phyloP scores from a whole-genome alignment of 192 early-diverging fungal genomes.

The Backusella macrospora region DNA sequence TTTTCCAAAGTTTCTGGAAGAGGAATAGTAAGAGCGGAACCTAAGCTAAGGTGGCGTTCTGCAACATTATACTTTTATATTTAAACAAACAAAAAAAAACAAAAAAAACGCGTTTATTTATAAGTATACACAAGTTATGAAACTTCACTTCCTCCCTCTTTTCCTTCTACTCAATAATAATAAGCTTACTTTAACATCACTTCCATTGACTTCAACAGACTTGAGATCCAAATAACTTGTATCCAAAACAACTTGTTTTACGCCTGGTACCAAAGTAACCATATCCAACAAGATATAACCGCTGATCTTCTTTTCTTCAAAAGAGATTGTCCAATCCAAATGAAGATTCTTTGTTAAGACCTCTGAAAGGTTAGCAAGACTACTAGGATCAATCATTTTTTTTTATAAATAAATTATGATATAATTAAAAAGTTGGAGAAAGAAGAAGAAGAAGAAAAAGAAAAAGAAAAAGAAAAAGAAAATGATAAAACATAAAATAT shows the following conservation, averaged over 20 bases:
- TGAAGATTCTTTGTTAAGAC: constrained; percentile 74
- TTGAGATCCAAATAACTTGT: constrained; percentile 63
- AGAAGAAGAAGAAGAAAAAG: background rate
- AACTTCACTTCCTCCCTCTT: too few species aligned
- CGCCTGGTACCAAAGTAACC: constrained; percentile 52
- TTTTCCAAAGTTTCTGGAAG: constrained; percentile 50
- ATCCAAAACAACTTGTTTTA: constrained; percentile 70
- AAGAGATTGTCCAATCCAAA: constrained; percentile 77
- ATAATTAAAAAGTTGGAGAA: too few species aligned
- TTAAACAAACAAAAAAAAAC: constrained; percentile 13
- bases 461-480: background rate
- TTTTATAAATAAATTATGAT: background rate
- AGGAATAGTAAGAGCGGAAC: constrained; percentile 72
- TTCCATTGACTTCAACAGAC: constrained; percentile 33
- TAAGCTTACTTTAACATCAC: constrained; percentile 23
- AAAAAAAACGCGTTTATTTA: background rate
- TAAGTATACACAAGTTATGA: background rate
- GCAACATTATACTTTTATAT: constrained; percentile 52
- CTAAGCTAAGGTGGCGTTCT: constrained; percentile 67
- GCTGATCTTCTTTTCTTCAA: constrained; percentile 65
- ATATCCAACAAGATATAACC: constrained; percentile 70
- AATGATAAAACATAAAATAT: background rate
- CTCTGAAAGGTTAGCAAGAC: constrained; percentile 79
- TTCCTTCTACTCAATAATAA: background rate
- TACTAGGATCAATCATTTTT: constrained; percentile 70